A percentile compares a stretch with the other conserved stretches of the same genome.
These are phyloP conservation scores for Graphilbum ipis-grandicollis DNA, from an alignment of 2,329 filamentous ascomycete genomes.

Conservation along the genomic window DNA sequence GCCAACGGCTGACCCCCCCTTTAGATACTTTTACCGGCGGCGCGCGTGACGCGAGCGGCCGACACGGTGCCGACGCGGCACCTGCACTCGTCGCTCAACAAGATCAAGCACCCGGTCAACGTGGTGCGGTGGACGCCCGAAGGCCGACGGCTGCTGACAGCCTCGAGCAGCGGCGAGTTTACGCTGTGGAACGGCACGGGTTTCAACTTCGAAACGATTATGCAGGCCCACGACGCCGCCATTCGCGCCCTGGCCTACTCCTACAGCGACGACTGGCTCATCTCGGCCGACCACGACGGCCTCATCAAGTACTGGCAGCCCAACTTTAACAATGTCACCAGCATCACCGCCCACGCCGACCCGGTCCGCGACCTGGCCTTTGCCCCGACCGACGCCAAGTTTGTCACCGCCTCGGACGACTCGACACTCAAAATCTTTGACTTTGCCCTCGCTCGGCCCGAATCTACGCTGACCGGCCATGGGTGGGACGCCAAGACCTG, in stretches of 20 bases:
- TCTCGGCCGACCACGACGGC: constrained; percentile 89
- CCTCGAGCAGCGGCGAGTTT: constrained; percentile 92
- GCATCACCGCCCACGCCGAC: constrained; percentile 77
- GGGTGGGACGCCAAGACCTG: constrained; percentile 96
- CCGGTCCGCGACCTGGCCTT: constrained; percentile 85
- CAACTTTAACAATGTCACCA: constrained; percentile 97
- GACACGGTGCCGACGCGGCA: constrained; percentile 90
- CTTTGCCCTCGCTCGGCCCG: constrained; percentile 71
- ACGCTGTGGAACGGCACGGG: constrained; percentile 97
- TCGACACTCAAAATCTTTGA: constrained; percentile 90
- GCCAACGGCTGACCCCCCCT: background rate
- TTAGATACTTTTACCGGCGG: constrained; percentile 75
- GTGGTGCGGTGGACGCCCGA: constrained; percentile 97
- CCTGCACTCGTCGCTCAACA: constrained; percentile 94
- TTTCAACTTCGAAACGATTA: constrained; percentile 99
- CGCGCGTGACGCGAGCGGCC: constrained; percentile 54
- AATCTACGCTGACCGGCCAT: constrained; percentile 77
- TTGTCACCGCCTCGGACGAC: constrained; percentile 91
- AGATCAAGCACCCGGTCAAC: constrained; percentile 93
- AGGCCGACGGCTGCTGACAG: constrained; percentile 76
- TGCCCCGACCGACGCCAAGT: constrained; percentile 85
- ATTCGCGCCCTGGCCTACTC: constrained; percentile 77
- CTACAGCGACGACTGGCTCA: constrained; percentile 89
- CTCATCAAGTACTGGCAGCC: constrained; percentile 98
- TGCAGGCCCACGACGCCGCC: constrained; percentile 87